A percentile compares a stretch with the other conserved stretches of the same genome.
phyloP scores from a whole-genome alignment of 768 basidiomycete species.

The Kwoniella sp. region DNA sequence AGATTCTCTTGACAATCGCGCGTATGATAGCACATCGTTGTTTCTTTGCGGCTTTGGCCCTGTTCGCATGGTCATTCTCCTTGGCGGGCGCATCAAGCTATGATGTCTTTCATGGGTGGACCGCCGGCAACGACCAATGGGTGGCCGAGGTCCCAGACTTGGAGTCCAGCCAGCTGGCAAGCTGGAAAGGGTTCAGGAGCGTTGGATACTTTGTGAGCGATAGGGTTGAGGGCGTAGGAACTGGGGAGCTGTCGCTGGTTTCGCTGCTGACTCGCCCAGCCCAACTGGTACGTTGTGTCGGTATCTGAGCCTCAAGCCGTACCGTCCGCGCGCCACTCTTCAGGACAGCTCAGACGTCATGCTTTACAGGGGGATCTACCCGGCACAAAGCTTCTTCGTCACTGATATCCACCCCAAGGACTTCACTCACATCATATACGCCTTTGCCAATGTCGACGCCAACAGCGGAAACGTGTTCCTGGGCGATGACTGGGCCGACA shows the following conservation, averaged over 20 bases:
- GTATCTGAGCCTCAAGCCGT: too few species aligned
- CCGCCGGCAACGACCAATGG: too few species aligned
- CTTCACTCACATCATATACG: conserved; percentile 86
- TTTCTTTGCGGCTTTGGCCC: too few species aligned
- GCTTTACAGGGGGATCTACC: conserved; percentile 8
- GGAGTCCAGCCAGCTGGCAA: neutral
- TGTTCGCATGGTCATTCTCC: too few species aligned
- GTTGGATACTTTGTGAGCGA: conserved; percentile 15
- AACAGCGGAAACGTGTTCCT: conserved; percentile 80
- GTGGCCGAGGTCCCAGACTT: too few species aligned
- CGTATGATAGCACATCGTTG: too few species aligned
- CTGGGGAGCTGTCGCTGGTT: too few species aligned
- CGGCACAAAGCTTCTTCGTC: neutral
- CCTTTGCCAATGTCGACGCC: conserved; percentile 80
- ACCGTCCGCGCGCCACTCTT: neutral
- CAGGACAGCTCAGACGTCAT: too few species aligned
- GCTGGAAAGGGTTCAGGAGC: conserved; percentile 8
- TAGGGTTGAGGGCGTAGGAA: too few species aligned
- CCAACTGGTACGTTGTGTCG: conserved; percentile 14
- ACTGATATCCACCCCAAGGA: conserved; percentile 71
- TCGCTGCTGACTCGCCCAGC: neutral
- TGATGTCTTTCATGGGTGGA: too few species aligned
- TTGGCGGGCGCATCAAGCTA: too few species aligned
- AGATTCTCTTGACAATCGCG: too few species aligned
- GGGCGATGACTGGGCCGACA: conserved; percentile 89